These are phyloP conservation scores for Bretschneidera sinensis DNA, from an alignment of 345 rosid species.

Conservation along the genomic window DNA sequence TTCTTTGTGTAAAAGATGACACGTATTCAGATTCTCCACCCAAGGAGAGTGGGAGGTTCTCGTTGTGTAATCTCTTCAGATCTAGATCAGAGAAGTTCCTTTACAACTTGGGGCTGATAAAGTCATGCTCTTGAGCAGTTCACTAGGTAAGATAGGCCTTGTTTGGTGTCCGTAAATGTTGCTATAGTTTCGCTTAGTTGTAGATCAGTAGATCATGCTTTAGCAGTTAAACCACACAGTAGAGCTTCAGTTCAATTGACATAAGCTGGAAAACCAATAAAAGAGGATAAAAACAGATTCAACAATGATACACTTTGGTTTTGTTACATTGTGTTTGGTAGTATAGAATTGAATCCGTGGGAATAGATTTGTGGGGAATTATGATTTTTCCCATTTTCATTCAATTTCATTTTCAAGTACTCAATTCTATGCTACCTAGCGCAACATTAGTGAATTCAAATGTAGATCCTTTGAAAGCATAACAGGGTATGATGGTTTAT, in stretches of 20 bases:
- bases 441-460: too few species aligned
- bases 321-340: too few species aligned
- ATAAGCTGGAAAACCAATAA: too few species aligned
- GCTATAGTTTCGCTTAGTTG: conserved; percentile 14
- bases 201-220: conserved; percentile 3
- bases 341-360: too few species aligned
- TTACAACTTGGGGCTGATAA: conserved; percentile 60
- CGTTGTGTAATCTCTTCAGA: conserved; percentile 60
- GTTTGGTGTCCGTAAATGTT: conserved; percentile 16
- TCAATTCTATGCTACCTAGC: too few species aligned
- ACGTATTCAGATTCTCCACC: conserved; percentile 32
- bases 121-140: conserved; percentile 41
- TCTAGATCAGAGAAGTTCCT: conserved; percentile 73
- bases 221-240: background rate
- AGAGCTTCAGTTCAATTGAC: conserved; percentile 5
- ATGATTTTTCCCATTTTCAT: too few species aligned
- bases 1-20: conserved; percentile 64
- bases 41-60: conserved; percentile 46
- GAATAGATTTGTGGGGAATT: too few species aligned
- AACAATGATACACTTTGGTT: too few species aligned
- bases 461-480: too few species aligned
- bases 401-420: too few species aligned
- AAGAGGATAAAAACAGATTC: too few species aligned
- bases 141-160: conserved; percentile 6
- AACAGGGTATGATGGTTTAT: too few species aligned